Evolutionary conservation across 768 basidiomycete genomes (phyloP).

Genomic region (Symmetrospora coprosmae): DNA sequence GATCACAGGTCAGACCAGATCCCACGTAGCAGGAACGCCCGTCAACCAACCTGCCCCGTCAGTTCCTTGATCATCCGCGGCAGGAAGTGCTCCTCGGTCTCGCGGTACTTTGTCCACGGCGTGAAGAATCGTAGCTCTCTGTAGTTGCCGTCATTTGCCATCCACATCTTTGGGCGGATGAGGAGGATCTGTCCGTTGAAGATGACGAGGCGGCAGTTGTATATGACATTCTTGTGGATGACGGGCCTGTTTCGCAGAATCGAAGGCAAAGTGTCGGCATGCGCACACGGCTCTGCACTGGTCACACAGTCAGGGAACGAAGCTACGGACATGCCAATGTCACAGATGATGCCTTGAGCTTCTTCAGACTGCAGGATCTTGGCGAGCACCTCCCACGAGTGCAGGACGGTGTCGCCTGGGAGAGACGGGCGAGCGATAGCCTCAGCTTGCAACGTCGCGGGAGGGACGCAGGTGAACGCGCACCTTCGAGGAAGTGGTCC

Average conservation of each 20-base stretch:
- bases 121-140: constrained; percentile 77
- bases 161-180: constrained; percentile 98
- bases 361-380: constrained; percentile 70
- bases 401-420: constrained; percentile 81
- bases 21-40: background rate
- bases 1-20: no score
- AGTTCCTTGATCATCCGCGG: constrained; percentile 76
- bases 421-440: background rate
- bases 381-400: constrained; percentile 96
- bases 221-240: constrained; percentile 92
- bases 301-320: background rate
- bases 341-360: constrained; percentile 74
- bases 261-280: background rate
- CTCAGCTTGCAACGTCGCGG: background rate
- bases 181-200: constrained; percentile 73
- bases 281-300: background rate
- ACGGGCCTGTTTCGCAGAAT: constrained; percentile 57
- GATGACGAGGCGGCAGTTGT: constrained; percentile 87
- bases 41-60: constrained; percentile 64
- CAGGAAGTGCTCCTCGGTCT: constrained; percentile 81
- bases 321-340: constrained; percentile 73
- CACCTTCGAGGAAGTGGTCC: constrained; percentile 94
- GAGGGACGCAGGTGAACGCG: background rate
- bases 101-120: constrained; percentile 77
- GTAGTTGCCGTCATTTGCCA: constrained; percentile 97